Evolutionary conservation across 2,329 filamentous ascomycete species (phyloP).

Genomic region (Calonectria montana): DNA sequence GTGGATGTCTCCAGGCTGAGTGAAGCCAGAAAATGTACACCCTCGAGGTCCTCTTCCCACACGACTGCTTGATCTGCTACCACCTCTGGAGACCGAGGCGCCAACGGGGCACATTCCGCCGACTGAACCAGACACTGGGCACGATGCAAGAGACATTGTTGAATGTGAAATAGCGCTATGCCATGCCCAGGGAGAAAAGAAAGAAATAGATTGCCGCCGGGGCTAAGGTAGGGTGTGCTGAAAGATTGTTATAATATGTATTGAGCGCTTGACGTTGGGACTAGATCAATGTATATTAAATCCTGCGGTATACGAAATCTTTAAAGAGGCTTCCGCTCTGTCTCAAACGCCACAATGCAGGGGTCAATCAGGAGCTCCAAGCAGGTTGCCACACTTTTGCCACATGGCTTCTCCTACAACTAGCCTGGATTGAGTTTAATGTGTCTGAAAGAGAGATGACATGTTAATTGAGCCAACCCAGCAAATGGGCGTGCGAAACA

Average conservation of each 20-base stretch:
- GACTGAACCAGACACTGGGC: constrained; percentile 46
- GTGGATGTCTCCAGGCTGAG: constrained; percentile 34
- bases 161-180: neutral
- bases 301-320: neutral
- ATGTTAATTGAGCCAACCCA: neutral
- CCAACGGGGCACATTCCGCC: constrained; percentile 39
- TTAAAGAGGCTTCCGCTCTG: neutral
- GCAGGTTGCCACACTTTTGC: neutral
- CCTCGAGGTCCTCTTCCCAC: constrained; percentile 23
- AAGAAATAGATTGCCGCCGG: constrained; percentile 23
- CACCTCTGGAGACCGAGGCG: constrained; percentile 3
- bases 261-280: neutral
- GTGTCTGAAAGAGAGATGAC: neutral
- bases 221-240: constrained; percentile 18
- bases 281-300: neutral
- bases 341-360: neutral
- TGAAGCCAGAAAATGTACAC: constrained; percentile 30
- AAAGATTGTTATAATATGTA: neutral
- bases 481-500: neutral
- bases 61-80: neutral
- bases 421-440: neutral
- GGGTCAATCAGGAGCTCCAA: neutral
- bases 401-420: neutral
- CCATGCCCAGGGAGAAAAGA: neutral
- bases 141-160: constrained; percentile 46